phyloP scores from a whole-genome alignment of 2,329 filamentous ascomycete genomes.

The Nemania serpens region DNA sequence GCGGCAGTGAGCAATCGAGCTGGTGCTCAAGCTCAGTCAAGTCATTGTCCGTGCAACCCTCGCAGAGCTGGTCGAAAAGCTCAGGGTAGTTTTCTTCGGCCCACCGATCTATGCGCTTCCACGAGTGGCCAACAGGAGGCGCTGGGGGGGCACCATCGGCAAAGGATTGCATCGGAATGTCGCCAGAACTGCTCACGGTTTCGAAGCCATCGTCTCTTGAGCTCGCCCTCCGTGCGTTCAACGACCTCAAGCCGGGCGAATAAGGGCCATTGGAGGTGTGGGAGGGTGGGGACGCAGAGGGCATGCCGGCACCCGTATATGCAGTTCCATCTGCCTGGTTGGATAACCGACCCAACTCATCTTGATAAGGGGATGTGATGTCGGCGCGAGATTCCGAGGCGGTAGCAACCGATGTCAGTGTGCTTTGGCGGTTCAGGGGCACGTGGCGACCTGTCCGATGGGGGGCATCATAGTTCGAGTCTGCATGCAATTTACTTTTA shows the following conservation, averaged over 20 bases:
- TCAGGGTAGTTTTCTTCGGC: slow-evolving; percentile 94
- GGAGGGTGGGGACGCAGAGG: slow-evolving; percentile 47
- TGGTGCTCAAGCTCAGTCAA: slow-evolving; percentile 96
- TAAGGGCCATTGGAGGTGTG: slow-evolving; percentile 73
- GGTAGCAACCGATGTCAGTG: slow-evolving; percentile 86
- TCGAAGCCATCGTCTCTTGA: slow-evolving; percentile 71
- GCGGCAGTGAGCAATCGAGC: slow-evolving; percentile 88
- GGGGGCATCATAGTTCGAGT: slow-evolving; percentile 91
- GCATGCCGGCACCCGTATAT: slow-evolving; percentile 59
- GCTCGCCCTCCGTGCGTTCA: slow-evolving; percentile 65
- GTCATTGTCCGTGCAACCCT: slow-evolving; percentile 91
- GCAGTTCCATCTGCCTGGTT: slow-evolving; percentile 60
- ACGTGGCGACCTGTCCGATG: slow-evolving; percentile 91
- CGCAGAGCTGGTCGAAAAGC: slow-evolving; percentile 89
- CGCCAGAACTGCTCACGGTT: slow-evolving; percentile 69
- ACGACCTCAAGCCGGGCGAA: slow-evolving; percentile 86
- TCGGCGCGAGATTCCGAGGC: slow-evolving; percentile 88
- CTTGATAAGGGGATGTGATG: slow-evolving; percentile 76
- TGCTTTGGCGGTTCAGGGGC: slow-evolving; percentile 79
- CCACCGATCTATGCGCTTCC: slow-evolving; percentile 93
- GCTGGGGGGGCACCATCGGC: slow-evolving; percentile 88
- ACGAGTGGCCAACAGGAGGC: slow-evolving; percentile 86
- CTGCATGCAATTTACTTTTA: slow-evolving; percentile 57
- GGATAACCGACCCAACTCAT: slow-evolving; percentile 65
- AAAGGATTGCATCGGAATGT: slow-evolving; percentile 97